Evolutionary conservation across 768 basidiomycete genomes (phyloP), one percentile per base, ranked within the genome.

Genomic region (Fibroporia radiculosa): DNA sequence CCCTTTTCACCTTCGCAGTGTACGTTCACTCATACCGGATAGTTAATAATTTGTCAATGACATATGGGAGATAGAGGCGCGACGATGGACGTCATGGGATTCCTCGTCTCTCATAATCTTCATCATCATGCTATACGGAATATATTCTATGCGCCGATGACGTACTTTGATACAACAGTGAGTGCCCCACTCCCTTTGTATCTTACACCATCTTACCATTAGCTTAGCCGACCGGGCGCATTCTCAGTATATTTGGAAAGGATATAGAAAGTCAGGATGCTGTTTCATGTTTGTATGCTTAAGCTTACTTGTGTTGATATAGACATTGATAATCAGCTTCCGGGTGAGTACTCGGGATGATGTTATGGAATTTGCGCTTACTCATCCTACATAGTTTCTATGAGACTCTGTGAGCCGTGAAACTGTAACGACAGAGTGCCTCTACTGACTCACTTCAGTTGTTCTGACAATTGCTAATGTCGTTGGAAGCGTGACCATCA

Each of bases 151-250:
- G 83, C 84, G 0, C 84, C 84, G 0, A 85, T 84, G 79, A 71
- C 76, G 1, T 86, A 85, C 63, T 89, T 87, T 52, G 86, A 88
- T 58, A 82, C 74, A 1, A 80, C 79, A 14, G 75, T 74, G 50
- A 51, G 60, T 44, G 4, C 3, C 12, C 7, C 18, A 2, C 6
- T 6, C 6, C 5, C 4, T 19, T n/a, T 12, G 14, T 25, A 19
- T 16, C 19, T 10, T 10, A 6, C 20, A 12, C 38, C 6, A 40
- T 26, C 20, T 24, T 12, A 20, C 8, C 35, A 36, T 26, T 7
- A 6, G 19, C 1, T 23, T 45, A 25, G 77, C 78, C 78, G 0
- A 66, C 72, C 55, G 80, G 80, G 16, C 74, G 80, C 24, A 76
- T 81, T 19, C 60, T 80, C 23, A 70, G 77, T 29, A 70, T 81